Base-by-base conservation (phyloP, 2,329 filamentous ascomycete species). In the Aspergillus carbonarius region DNA sequence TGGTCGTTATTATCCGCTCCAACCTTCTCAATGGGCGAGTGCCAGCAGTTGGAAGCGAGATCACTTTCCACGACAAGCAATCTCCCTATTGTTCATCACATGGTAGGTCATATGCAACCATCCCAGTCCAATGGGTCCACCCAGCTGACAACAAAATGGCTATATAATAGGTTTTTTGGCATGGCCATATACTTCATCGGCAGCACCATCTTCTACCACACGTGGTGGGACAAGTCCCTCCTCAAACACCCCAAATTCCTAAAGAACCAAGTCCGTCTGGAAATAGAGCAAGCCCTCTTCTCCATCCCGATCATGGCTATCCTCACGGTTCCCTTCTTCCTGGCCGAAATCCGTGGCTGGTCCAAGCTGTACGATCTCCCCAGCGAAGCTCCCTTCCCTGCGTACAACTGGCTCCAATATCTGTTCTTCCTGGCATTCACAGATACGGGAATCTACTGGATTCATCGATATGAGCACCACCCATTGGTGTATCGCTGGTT, bases 231-330 rank as follows among this genome's bases (percentile, higher is more conserved):
- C 79, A 95, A 97, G 75, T 83, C 86, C 40, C 92, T 91, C 46
- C 86, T 93, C 76, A 80, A 90, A 57, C 93, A 98, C 74, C 93
- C 93, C 30, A 93, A 93, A 71, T 97, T 92, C 77, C 88, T 97
- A 69, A 95, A 92, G 78, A 92, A 96, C 76, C 93, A 97, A 76
- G 88, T 97, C 65, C 81, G 82, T 57, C 84, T 91, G 64, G 93
- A 98, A 75, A 96, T 97, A 69, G 79, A 81, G 61, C 91, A 96
- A 77, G 87, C 92, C 61, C 83, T 88, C 72, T 74, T 76, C 44
- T 81, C 92, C 20, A 87, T 97, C 77, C 93, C 93, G 10, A 73
- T 87, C 71, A 96, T 97, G 86, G 83, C 92, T 48, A 63, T 92
- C 59, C 82, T 93, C 71, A 97, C 92, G 9, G 85, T 86, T 0